Conservation (phyloP, 257 asterid genomes). For the Paraleonurus japonicus region DNA sequence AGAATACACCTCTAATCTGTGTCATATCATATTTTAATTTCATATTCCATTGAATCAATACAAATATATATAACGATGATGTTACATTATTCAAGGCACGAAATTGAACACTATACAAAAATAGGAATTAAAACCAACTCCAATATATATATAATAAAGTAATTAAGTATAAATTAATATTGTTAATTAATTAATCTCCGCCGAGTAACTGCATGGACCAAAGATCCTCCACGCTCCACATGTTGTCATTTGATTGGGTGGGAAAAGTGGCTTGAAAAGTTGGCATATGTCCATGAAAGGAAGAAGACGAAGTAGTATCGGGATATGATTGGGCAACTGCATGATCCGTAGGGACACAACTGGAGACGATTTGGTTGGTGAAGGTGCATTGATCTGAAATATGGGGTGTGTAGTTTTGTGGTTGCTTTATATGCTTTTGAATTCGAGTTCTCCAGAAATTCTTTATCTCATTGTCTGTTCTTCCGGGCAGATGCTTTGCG, state of each 20-base stretch:
- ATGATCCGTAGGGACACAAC: slow-evolving; percentile 32
- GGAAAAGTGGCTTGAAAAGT: slow-evolving; percentile 47
- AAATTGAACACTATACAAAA: neutral
- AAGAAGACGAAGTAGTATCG: slow-evolving; percentile 24
- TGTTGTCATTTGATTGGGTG: slow-evolving; percentile 45
- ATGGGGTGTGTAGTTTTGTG: slow-evolving; percentile 34
- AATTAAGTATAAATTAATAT: neutral
- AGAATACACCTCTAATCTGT: neutral
- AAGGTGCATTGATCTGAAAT: slow-evolving; percentile 32
- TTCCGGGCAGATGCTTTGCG: slow-evolving; percentile 81
- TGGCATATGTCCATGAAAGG: slow-evolving; percentile 38
- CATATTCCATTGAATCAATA: neutral
- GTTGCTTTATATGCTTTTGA: slow-evolving; percentile 75
- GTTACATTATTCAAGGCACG: neutral
- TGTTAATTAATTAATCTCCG: slow-evolving; percentile 29
- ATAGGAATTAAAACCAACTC: neutral
- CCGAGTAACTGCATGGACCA: slow-evolving; percentile 83
- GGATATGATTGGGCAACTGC: slow-evolving; percentile 49
- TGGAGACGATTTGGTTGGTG: slow-evolving; percentile 36
- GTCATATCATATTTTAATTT: neutral
- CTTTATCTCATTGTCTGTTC: slow-evolving; percentile 91
- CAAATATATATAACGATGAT: neutral
- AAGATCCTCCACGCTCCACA: slow-evolving; percentile 88
- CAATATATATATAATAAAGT: neutral
- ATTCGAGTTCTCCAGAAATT: slow-evolving; percentile 91